Base-by-base conservation (phyloP, 306 rosid genomes). In the Sechiopsis laciniata region DNA sequence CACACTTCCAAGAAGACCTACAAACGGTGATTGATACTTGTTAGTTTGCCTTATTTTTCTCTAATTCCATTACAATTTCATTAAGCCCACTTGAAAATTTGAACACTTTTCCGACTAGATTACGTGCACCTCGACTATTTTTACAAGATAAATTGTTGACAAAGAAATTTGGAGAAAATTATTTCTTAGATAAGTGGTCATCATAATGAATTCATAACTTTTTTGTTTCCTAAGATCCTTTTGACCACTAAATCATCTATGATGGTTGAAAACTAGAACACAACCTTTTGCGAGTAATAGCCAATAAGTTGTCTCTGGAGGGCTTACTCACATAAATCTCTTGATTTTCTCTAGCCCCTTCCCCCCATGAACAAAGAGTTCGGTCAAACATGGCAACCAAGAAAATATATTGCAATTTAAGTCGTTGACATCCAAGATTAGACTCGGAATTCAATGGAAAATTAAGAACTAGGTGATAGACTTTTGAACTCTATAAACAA, bases 1-100 rank as follows among this genome's bases (percentile, higher is more conserved):
- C 82, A 89, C 82, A 60, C 92, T 87, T 78, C 99, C 99, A 83
- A 95, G 85, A 88, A 89, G 90, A 76, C 99, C 99, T 95, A 72
- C 19, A 60, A 71, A 80, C 35, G 80, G 3, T 2, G 13, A 32
- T 32, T 32, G 5, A 32, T 32, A 32, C 37, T 16, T 21, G 24
- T 77, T 79, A 83, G 72, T 7, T 21, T 51, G 7, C 21, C 21
- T 22, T 50, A 29, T 32, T 13, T 51, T 51, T 69, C 21, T 69
- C 74, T 22, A 46, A 7, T 19, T 45, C 20, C 55, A 46, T 67
- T 67, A 46, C 55, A 67, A 3, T 7, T 20, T 46, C 13, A 32
- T 32, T 50, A 4, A 32, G 15, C 53, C 11, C 53, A 48, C 53
- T 10, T 10, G 15, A 48, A 48, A 13, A 48, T 11, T 48, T 5